Conservation (phyloP, 371 early-diverging fungal species). For the Sporodiniella umbellata region DNA sequence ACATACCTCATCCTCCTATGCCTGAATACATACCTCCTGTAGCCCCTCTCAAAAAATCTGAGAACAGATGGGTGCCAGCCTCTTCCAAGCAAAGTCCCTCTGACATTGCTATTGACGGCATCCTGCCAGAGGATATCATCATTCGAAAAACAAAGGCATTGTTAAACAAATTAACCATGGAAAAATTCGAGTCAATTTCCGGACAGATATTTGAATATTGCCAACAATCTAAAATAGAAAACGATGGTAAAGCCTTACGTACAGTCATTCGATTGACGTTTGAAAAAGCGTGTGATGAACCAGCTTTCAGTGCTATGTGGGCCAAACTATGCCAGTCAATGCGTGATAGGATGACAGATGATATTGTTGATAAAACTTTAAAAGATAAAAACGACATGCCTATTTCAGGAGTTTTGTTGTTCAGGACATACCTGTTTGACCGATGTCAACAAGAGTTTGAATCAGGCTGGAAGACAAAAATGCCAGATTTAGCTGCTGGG, state of each 20-base stretch:
- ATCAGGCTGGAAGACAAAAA: conserved; percentile 71
- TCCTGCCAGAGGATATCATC: conserved; percentile 57
- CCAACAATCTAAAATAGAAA: conserved; percentile 61
- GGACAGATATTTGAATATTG: conserved; percentile 80
- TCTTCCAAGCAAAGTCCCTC: conserved; percentile 14
- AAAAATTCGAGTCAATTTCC: conserved; percentile 86
- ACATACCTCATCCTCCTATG: too few species aligned
- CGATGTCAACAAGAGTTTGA: conserved; percentile 92
- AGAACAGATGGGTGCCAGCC: conserved; percentile 81
- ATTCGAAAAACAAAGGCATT: conserved; percentile 80
- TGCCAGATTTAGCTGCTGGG: conserved; percentile 50
- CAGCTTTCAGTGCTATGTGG: conserved; percentile 85
- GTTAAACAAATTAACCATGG: conserved; percentile 92
- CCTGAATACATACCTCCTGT: too few species aligned
- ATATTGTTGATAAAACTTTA: conserved; percentile 50
- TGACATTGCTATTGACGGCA: conserved; percentile 32
- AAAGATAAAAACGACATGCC: conserved; percentile 47
- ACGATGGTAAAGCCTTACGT: conserved; percentile 67
- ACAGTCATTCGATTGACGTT: conserved; percentile 82
- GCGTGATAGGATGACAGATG: conserved; percentile 56
- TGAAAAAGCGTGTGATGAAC: conserved; percentile 94
- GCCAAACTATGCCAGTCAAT: conserved; percentile 79
- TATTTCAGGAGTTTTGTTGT: conserved; percentile 65
- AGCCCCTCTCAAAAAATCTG: conserved; percentile 74
- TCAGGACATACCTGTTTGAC: conserved; percentile 87